Evolutionary conservation across 1,284 basidiomycete species (phyloP).

Genomic region (Ceraceosorus guamensis): DNA sequence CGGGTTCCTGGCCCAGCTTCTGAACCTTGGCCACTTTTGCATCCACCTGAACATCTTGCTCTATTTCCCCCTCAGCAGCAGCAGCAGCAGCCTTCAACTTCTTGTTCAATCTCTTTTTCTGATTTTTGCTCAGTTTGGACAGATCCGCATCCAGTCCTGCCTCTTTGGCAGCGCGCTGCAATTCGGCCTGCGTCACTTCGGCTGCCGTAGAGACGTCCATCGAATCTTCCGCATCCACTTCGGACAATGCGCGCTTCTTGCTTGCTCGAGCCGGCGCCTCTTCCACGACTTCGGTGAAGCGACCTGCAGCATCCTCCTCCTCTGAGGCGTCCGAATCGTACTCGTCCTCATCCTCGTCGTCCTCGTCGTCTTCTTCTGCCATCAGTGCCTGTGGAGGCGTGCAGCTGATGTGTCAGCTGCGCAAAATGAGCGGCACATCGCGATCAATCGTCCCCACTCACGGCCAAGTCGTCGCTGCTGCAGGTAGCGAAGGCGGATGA

Average conservation of each 20-base stretch:
- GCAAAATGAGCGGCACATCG: no score
- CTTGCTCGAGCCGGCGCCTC: no score
- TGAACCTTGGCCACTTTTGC: no score
- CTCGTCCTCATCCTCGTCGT: conserved; percentile 17
- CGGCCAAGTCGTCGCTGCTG: no score
- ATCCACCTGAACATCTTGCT: conserved; percentile 43
- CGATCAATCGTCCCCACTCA: no score
- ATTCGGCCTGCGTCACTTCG: conserved; percentile 42
- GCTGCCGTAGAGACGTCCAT: conserved; percentile 10
- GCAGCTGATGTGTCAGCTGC: no score
- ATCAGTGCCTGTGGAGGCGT: no score
- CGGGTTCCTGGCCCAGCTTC: conserved; percentile 45
- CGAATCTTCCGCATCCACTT: conserved; percentile 48
- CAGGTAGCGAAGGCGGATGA: no score
- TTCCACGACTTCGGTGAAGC: conserved; percentile 45
- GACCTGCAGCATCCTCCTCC: conserved; percentile 20
- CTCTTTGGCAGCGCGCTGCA: conserved; percentile 37
- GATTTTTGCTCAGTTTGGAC: conserved; percentile 41
- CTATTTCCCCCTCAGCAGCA: conserved; percentile 26
- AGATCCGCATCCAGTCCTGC: conserved; percentile 31
- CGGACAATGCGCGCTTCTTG: conserved; percentile 60
- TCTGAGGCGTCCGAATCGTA: conserved; percentile 14
- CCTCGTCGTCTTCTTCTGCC: conserved; percentile 32
- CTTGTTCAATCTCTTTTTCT: conserved; percentile 54
- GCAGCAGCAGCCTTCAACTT: conserved; percentile 59